Percentiles rank a stretch among this genome's conserved stretches.
These are phyloP conservation scores for Ophiosphaerella herpotricha DNA, from an alignment of 2,329 filamentous ascomycete species.

Conservation along the genomic window DNA sequence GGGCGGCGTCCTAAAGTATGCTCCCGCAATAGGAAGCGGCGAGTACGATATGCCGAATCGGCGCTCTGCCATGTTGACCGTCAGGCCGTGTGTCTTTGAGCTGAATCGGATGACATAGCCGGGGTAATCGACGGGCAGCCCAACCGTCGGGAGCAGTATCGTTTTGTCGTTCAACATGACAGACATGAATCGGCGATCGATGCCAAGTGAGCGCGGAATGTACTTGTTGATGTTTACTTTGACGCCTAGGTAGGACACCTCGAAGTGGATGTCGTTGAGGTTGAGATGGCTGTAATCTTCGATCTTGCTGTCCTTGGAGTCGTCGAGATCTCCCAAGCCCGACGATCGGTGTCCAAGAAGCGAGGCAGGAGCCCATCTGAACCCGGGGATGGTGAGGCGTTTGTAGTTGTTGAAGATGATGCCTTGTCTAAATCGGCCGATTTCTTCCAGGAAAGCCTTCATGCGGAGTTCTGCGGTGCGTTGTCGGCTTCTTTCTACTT, in stretches of 20 bases:
- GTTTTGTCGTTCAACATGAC: conserved; percentile 13
- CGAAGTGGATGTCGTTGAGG: conserved; percentile 15
- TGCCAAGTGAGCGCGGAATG: conserved; percentile 11
- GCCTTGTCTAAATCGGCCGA: conserved; percentile 14
- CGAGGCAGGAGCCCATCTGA: conserved; percentile 15
- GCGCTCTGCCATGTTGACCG: conserved; percentile 16
- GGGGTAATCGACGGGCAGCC: conserved; percentile 17
- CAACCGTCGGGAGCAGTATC: conserved; percentile 17
- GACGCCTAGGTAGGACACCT: conserved; percentile 7
- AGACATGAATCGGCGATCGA: conserved; percentile 14
- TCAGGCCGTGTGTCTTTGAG: conserved; percentile 12
- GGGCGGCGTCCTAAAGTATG: conserved; percentile 6
- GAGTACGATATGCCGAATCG: conserved; percentile 15
- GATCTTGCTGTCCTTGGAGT: conserved; percentile 12
- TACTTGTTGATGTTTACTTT: conserved; percentile 20
- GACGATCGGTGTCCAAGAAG: conserved; percentile 14
- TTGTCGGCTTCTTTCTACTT: conserved; percentile 9
- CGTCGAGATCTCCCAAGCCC: conserved; percentile 13
- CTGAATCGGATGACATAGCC: conserved; percentile 14
- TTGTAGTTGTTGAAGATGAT: conserved; percentile 19
- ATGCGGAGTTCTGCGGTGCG: conserved; percentile 15
- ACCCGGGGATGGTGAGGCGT: conserved; percentile 14
- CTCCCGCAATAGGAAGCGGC: conserved; percentile 1
- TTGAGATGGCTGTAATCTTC: conserved; percentile 15
- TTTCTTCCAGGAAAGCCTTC: conserved; percentile 19